Evolutionary conservation across 2,329 filamentous ascomycete species (phyloP).

Genomic region (Diaporthe sp.): DNA sequence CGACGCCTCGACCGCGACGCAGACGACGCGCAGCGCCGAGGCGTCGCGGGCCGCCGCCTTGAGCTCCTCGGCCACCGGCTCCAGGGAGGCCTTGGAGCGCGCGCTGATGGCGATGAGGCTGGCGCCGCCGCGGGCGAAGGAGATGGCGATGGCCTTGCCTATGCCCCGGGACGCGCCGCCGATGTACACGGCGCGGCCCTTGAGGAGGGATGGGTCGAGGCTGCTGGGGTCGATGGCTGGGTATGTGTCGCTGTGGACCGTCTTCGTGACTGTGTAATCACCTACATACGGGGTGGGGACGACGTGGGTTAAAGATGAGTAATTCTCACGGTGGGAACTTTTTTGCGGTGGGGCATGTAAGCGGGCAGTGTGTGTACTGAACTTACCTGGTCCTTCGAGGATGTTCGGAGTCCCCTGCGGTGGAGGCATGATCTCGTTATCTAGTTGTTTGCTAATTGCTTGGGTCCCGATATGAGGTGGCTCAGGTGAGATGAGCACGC

Average conservation of each 20-base stretch:
- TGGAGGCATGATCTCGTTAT: slow-evolving; percentile 21
- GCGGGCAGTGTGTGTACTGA: background rate
- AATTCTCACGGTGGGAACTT: background rate
- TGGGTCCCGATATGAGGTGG: background rate
- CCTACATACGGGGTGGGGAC: background rate
- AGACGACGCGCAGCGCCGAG: background rate
- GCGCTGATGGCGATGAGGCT: slow-evolving; percentile 28
- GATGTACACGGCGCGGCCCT: slow-evolving; percentile 27
- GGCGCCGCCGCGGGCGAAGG: slow-evolving; percentile 30
- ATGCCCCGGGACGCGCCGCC: slow-evolving; percentile 30
- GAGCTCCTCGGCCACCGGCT: slow-evolving; percentile 22
- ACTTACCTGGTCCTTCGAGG: slow-evolving; percentile 34
- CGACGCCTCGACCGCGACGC: slow-evolving; percentile 7
- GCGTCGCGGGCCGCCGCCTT: slow-evolving; percentile 12
- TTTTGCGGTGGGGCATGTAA: background rate
- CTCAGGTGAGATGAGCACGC: background rate
- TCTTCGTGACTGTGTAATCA: slow-evolving; percentile 29
- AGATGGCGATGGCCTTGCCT: slow-evolving; percentile 28
- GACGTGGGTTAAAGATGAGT: background rate
- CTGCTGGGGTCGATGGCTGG: slow-evolving; percentile 33
- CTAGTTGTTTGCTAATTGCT: background rate
- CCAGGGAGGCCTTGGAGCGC: background rate
- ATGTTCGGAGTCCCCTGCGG: slow-evolving; percentile 25
- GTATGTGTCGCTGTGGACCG: slow-evolving; percentile 36
- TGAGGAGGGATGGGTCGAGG: slow-evolving; percentile 2